Evolutionary conservation across 1,139 yeast species (phyloP).

Genomic region (Yamadazyma sp.): DNA sequence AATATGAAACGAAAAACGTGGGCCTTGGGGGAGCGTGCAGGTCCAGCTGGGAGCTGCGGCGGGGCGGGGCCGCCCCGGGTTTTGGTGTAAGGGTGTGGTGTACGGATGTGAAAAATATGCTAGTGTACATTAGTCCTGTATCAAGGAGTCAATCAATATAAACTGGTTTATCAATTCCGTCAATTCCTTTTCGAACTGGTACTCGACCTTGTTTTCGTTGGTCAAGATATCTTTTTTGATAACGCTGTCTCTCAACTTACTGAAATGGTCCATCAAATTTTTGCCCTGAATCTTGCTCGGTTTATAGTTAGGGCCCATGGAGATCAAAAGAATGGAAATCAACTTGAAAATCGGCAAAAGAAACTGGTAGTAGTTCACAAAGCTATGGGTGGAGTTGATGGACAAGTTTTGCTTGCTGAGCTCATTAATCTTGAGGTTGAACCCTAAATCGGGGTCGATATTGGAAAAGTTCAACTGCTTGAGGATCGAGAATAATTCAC

Average conservation of each 20-base stretch:
- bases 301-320: conserved; percentile 79
- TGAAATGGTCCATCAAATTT: conserved; percentile 53
- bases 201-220: conserved; percentile 23
- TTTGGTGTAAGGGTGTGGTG: too few relatives aligned
- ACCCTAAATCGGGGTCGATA: conserved; percentile 80
- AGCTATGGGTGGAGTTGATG: conserved; percentile 51
- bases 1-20: too few relatives aligned
- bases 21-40: too few relatives aligned
- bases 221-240: conserved; percentile 64
- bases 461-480: conserved; percentile 56
- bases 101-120: too few relatives aligned
- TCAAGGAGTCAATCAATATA: conserved; percentile 57
- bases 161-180: conserved; percentile 54
- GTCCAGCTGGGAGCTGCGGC: too few relatives aligned
- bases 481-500: conserved; percentile 67
- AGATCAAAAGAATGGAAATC: conserved; percentile 62
- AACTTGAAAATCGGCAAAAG: conserved; percentile 79
- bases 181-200: conserved; percentile 17
- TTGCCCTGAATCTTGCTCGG: conserved; percentile 59
- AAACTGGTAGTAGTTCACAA: conserved; percentile 55
- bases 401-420: conserved; percentile 42
- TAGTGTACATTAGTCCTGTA: conserved; percentile 17
- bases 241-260: conserved; percentile 61
- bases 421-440: conserved; percentile 41
- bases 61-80: too few relatives aligned